phyloP scores from a whole-genome alignment of 768 basidiomycete species.

The Lactarius hatsudake region DNA sequence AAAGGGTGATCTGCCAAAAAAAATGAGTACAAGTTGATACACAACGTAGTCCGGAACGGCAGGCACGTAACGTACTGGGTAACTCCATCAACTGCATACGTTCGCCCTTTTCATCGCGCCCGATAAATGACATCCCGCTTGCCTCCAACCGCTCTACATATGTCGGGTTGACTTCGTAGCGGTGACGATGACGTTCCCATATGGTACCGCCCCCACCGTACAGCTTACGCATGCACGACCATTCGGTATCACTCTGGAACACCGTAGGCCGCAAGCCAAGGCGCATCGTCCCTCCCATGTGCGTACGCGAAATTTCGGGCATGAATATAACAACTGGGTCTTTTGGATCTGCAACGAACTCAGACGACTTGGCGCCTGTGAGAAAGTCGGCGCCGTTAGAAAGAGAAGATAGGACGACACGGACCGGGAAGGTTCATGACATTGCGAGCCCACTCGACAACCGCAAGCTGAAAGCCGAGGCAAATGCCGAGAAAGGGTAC shows the following conservation, averaged over 20 bases:
- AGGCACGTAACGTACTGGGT: constrained; percentile 49
- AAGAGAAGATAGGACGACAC: constrained; percentile 24
- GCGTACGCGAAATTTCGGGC: constrained; percentile 97
- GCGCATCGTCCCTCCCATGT: constrained; percentile 99
- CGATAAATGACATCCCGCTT: constrained; percentile 75
- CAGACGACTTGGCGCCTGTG: constrained; percentile 79
- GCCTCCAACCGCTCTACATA: constrained; percentile 69
- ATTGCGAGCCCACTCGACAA: constrained; percentile 90
- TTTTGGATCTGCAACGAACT: constrained; percentile 63
- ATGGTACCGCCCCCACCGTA: constrained; percentile 80
- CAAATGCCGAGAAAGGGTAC: constrained; percentile 96
- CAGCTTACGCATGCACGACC: constrained; percentile 71
- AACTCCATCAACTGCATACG: constrained; percentile 97
- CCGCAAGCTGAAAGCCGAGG: constrained; percentile 95
- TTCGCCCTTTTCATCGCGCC: constrained; percentile 94
- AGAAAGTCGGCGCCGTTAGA: constrained; percentile 17
- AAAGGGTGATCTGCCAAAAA: constrained; percentile 75
- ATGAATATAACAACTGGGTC: constrained; percentile 90
- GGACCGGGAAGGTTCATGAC: constrained; percentile 68
- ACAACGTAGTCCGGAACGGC: not conserved
- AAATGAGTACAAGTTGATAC: not conserved
- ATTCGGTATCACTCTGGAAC: constrained; percentile 70
- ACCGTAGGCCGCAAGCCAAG: constrained; percentile 96
- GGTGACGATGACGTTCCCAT: constrained; percentile 96
- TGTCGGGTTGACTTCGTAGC: constrained; percentile 93